These are phyloP conservation scores for Tetrahymena borealis DNA, from an alignment of 73 alveolate genomes.

Conservation along the genomic window DNA sequence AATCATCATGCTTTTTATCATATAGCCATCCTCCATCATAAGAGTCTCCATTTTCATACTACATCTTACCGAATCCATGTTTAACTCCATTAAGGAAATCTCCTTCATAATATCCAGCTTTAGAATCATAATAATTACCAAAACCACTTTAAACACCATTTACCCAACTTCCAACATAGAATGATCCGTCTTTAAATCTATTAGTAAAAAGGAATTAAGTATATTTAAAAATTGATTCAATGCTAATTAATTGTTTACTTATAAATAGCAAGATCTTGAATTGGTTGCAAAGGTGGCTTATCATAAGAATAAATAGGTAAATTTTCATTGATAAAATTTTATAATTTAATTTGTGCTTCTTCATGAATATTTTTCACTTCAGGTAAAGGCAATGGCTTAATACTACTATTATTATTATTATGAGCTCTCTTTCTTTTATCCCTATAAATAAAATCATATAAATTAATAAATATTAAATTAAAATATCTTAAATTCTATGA, in stretches of 20 bases:
- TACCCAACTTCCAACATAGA: neutral
- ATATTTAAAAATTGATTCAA: neutral
- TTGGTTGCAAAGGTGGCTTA: neutral
- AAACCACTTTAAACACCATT: neutral
- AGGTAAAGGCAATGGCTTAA: neutral
- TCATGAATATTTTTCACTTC: neutral
- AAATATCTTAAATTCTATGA: too few relatives aligned
- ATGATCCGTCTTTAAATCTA: neutral
- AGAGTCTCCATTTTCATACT: neutral
- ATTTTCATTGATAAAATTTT: neutral
- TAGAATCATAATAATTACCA: neutral
- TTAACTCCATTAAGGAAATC: neutral
- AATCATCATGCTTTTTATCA: neutral
- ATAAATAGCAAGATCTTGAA: neutral
- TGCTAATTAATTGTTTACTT: neutral
- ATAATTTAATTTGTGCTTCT: neutral
- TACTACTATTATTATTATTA: neutral
- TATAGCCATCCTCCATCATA: neutral
- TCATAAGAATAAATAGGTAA: neutral
- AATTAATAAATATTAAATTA: too few relatives aligned
- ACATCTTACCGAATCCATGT: neutral
- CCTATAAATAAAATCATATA: neutral
- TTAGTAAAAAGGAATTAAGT: neutral
- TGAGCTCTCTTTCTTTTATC: neutral
- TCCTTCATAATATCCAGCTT: neutral